Base-by-base conservation (phyloP, 768 basidiomycete species). In the Tubosaeta sp. region DNA sequence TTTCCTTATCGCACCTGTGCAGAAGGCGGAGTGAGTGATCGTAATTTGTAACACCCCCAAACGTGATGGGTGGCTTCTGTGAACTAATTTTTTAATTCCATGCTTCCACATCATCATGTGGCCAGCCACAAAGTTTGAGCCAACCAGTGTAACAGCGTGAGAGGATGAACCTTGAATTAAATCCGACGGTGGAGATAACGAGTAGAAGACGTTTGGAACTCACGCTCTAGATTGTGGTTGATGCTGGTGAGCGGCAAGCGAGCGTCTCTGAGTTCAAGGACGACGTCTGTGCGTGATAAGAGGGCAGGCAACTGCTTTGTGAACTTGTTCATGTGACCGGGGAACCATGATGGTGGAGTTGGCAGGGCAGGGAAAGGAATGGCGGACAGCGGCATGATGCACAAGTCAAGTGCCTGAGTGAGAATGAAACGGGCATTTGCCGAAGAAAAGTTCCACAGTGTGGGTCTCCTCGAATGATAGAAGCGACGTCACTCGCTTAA, bases 271-370 rank as follows among this genome's bases (percentile, higher is more conserved):
- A 95, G 84, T 74, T 99, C 95, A 56, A 99, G 85, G 46, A 98
- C 90, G 50, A 98, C 84, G 63, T 94, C 88, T 32, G 91, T 91
- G 55, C 84, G 84, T 31, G 84, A 81, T 38, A 97, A 79, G 53
- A 93, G 74, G 17, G 78, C 72, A 17, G 92, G 90, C 39, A 97
- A 74, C 66, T 81, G 80, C 55, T 84, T 79, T 39, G 85, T 80
- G 66, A 95, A 95, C 62, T 84, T 82, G 71, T 83, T 86, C 94
- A 97, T 97, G 71, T 97, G 94, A 32, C 94, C 94, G 25, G 91
- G 91, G 72, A 86, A 95, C 93, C 93, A 97, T 77, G 93, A 94
- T 47, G 87, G 86, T 29, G 91, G 85, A 43, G 74, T 71, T 41
- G 88, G 83, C 22, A 93, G 78, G 50, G 71, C 70, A 51, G 78